Percentiles rank a stretch among this genome's conserved stretches.
phyloP scores from a whole-genome alignment of 306 rosid genomes.

The Begonia loranthoides region DNA sequence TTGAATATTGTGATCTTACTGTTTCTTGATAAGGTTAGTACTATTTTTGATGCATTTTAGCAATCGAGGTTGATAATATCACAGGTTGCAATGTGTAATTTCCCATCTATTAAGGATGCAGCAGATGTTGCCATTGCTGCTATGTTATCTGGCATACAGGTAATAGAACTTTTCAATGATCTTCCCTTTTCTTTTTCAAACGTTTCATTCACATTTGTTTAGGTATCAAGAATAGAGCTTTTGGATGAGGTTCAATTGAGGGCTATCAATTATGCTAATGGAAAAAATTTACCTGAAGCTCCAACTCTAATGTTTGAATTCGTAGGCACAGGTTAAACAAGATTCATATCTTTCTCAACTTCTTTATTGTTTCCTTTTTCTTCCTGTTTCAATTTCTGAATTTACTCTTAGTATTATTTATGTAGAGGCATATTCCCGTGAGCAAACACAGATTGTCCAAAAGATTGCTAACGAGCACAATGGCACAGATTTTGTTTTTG shows the following conservation, averaged over 20 bases:
- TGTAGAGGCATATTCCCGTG: constrained; percentile 85
- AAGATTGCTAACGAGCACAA: constrained; percentile 66
- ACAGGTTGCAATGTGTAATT: constrained; percentile 98
- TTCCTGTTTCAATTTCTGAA: constrained; percentile 1
- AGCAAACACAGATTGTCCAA: constrained; percentile 83
- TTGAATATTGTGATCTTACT: no score
- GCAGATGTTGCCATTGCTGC: constrained; percentile 93
- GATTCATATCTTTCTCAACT: constrained; percentile 9
- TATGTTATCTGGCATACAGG: constrained; percentile 95
- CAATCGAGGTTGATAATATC: constrained; percentile 7
- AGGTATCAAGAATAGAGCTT: constrained; percentile 96
- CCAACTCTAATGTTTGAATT: constrained; percentile 92
- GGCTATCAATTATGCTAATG: constrained; percentile 88
- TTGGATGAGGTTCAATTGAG: constrained; percentile 88
- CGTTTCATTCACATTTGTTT: constrained; percentile 12
- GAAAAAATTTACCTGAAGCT: constrained; percentile 59
- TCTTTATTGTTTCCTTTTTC: constrained; percentile 2
- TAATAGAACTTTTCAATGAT: constrained; percentile 15
- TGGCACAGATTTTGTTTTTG: constrained; percentile 88
- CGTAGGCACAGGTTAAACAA: constrained; percentile 77
- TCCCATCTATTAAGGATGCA: constrained; percentile 82
- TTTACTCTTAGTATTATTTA: background rate
- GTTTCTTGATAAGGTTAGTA: no score
- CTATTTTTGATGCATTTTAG: no score
- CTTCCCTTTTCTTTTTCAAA: constrained; percentile 8